Percentiles rank a stretch among this genome's conserved stretches.
phyloP scores from a whole-genome alignment of 352 stramenopile species.

The Phytophthora colocasiae region DNA sequence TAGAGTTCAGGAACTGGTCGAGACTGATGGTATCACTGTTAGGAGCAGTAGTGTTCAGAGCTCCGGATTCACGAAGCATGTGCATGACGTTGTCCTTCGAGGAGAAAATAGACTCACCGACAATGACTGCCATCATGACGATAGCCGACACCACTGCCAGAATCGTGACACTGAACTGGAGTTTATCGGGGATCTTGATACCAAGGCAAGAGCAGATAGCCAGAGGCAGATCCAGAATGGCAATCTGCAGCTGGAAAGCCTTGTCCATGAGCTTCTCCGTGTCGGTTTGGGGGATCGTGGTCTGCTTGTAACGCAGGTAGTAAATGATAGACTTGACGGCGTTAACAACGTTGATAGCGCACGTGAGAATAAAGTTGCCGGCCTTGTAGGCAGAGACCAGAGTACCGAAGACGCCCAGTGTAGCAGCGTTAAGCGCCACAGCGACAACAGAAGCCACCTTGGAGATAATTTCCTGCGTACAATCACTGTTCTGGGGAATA shows the following conservation, averaged over 20 bases:
- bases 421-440: slow-evolving; percentile 46
- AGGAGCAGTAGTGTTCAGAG: slow-evolving; percentile 17
- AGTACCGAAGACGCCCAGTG: slow-evolving; percentile 42
- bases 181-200: slow-evolving; percentile 23
- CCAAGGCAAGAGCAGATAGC: slow-evolving; percentile 24
- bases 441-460: slow-evolving; percentile 43
- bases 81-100: slow-evolving; percentile 32
- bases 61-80: slow-evolving; percentile 36
- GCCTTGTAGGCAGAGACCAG: slow-evolving; percentile 14
- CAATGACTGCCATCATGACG: slow-evolving; percentile 41
- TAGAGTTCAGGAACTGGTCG: slow-evolving; percentile 24
- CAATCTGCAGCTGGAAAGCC: slow-evolving; percentile 35
- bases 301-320: slow-evolving; percentile 37
- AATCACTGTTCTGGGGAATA: slow-evolving; percentile 49
- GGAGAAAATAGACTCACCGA: slow-evolving; percentile 28
- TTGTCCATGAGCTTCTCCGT: slow-evolving; percentile 35
- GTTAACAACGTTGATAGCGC: slow-evolving; percentile 31
- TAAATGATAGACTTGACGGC: slow-evolving; percentile 36
- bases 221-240: slow-evolving; percentile 30
- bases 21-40: slow-evolving; percentile 11
- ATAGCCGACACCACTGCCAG: slow-evolving; percentile 26
- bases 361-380: slow-evolving; percentile 19
- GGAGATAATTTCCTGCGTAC: slow-evolving; percentile 40
- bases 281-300: slow-evolving; percentile 13
- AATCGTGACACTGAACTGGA: slow-evolving; percentile 26